These are phyloP conservation scores for Daldinia loculata DNA, from an alignment of 495 filamentous ascomycete species.

Conservation along the genomic window DNA sequence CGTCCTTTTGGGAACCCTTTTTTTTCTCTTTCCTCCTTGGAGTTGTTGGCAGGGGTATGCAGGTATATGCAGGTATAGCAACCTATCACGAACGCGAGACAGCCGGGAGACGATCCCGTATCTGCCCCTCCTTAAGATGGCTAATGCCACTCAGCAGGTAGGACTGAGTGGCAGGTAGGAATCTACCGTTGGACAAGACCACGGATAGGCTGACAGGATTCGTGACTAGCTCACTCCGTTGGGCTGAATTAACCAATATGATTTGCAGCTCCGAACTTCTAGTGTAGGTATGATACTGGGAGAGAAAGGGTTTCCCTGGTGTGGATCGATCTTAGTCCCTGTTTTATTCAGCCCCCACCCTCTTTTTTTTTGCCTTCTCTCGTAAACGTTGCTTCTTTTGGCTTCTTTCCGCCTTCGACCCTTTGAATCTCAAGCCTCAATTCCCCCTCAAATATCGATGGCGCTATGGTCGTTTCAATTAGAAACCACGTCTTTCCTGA, in stretches of 20 bases:
- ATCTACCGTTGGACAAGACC: constrained; percentile 30
- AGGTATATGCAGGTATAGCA: constrained; percentile 35
- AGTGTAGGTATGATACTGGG: neutral
- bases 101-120: constrained; percentile 19
- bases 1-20: constrained; percentile 36
- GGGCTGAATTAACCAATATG: constrained; percentile 28
- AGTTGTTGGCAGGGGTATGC: constrained; percentile 26
- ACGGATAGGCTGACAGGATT: constrained; percentile 34
- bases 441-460: constrained; percentile 9
- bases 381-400: neutral
- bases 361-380: constrained; percentile 6
- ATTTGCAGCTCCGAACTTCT: constrained; percentile 25
- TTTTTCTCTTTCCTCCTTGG: constrained; percentile 10
- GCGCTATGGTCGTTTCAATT: constrained; percentile 13
- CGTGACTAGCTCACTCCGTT: constrained; percentile 21
- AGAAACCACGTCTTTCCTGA: constrained; percentile 4
- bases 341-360: constrained; percentile 16
- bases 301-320: constrained; percentile 8
- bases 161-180: constrained; percentile 18
- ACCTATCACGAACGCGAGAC: constrained; percentile 37
- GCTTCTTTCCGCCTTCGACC: constrained; percentile 4
- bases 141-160: constrained; percentile 23
- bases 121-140: constrained; percentile 33
- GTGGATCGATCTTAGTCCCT: constrained; percentile 34
- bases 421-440: constrained; percentile 28